These are phyloP conservation scores for Mariannaea elegans DNA, from an alignment of 2,329 filamentous ascomycete species.

Conservation along the genomic window DNA sequence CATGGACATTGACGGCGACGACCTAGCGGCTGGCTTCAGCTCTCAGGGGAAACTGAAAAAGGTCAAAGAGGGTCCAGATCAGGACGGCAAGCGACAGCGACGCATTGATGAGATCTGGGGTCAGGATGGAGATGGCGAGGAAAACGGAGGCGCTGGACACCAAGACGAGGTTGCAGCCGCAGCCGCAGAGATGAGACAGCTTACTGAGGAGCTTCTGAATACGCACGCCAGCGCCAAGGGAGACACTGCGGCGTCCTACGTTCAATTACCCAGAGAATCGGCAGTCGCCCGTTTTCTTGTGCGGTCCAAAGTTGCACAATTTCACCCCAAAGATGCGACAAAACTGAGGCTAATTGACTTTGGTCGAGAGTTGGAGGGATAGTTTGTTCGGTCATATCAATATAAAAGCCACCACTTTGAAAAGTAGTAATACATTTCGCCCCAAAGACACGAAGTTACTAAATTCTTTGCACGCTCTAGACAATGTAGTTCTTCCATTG, in stretches of 20 bases:
- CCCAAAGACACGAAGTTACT: too few relatives aligned
- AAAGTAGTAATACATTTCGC: too few relatives aligned
- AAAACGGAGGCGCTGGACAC: conserved; percentile 34
- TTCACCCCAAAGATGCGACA: conserved; percentile 70
- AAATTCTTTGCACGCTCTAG: too few relatives aligned
- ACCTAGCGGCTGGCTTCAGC: conserved; percentile 67
- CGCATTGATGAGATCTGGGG: conserved; percentile 74
- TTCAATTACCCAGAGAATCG: conserved; percentile 66
- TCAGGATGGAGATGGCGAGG: conserved; percentile 29
- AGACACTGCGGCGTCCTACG: conserved; percentile 65
- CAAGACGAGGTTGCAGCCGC: conserved; percentile 61
- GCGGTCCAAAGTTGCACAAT: conserved; percentile 71
- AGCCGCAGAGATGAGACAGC: conserved; percentile 64
- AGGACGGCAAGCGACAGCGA: conserved; percentile 63
- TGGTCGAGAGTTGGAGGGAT: conserved; percentile 69
- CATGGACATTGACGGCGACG: conserved; percentile 69
- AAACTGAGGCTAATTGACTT: conserved; percentile 69
- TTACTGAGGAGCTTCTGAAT: conserved; percentile 70
- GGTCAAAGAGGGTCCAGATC: conserved; percentile 47
- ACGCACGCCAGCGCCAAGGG: conserved; percentile 62
- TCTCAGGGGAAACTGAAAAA: conserved; percentile 66
- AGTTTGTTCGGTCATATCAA: conserved; percentile 18
- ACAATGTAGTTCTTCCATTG: conserved; percentile 39
- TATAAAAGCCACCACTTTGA: too few relatives aligned
- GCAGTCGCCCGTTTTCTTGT: conserved; percentile 71